These are phyloP conservation scores for Lentinula lateritia DNA, from an alignment of 768 basidiomycete species.

Conservation along the genomic window DNA sequence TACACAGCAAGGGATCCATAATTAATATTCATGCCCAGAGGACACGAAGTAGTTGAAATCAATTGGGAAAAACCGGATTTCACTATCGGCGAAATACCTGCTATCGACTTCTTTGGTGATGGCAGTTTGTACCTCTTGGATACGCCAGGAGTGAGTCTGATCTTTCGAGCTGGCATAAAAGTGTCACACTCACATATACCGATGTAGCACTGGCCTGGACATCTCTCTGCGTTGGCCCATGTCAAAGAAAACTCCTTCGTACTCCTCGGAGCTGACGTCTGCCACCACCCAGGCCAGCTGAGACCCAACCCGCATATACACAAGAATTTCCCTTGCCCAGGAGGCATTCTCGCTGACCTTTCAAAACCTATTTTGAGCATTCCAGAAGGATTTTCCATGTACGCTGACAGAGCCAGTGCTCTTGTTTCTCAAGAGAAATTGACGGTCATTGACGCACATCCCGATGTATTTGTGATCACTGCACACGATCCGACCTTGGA, in stretches of 20 bases:
- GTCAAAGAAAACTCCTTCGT: slow-evolving; percentile 15
- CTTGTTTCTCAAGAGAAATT: slow-evolving; percentile 9
- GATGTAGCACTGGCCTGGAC: slow-evolving; percentile 13
- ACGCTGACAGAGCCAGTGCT: slow-evolving; percentile 8
- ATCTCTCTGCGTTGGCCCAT: slow-evolving; percentile 15
- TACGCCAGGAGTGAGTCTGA: slow-evolving; percentile 12
- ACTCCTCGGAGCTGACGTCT: slow-evolving; percentile 16
- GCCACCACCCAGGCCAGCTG: slow-evolving; percentile 16
- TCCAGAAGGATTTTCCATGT: slow-evolving; percentile 1
- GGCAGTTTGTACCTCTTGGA: slow-evolving; percentile 19
- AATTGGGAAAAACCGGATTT: slow-evolving; percentile 9
- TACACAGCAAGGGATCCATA: background rate
- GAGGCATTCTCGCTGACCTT: slow-evolving; percentile 4
- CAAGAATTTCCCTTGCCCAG: slow-evolving; percentile 11
- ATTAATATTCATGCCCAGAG: slow-evolving; percentile 4
- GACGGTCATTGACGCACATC: slow-evolving; percentile 12
- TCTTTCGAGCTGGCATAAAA: background rate
- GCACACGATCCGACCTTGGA: slow-evolving; percentile 15
- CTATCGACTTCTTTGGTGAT: slow-evolving; percentile 18
- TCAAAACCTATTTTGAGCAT: background rate
- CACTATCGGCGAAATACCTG: slow-evolving; percentile 12
- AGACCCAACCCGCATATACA: slow-evolving; percentile 16
- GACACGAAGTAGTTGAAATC: slow-evolving; percentile 11
- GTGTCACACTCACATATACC: background rate
- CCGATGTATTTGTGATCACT: slow-evolving; percentile 12